phyloP scores from a whole-genome alignment of 306 rosid species.

The Vachellia pachyceras region DNA sequence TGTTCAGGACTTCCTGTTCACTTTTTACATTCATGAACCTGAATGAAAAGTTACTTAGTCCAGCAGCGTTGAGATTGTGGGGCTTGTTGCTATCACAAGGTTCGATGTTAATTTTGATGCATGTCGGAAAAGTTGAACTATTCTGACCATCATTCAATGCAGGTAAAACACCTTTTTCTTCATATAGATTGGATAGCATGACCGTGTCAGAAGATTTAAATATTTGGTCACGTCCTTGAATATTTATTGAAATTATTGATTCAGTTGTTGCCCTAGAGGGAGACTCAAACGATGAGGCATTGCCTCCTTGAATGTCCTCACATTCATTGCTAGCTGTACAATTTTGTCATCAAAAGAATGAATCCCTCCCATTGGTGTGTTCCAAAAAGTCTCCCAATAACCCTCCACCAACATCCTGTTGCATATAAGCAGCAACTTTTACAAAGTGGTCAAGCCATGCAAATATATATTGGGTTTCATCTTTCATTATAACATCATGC shows the following conservation, averaged over 20 bases:
- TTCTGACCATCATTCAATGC: constrained; percentile 35
- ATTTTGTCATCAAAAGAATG: constrained; percentile 35
- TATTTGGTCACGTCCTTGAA: constrained; percentile 42
- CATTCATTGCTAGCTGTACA: constrained; percentile 34
- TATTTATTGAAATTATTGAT: constrained; percentile 26
- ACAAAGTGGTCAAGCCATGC: too few relatives aligned
- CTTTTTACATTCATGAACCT: constrained; percentile 50
- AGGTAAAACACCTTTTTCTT: constrained; percentile 44
- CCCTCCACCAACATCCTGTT: too few relatives aligned
- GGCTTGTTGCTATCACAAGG: constrained; percentile 52
- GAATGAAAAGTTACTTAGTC: constrained; percentile 39
- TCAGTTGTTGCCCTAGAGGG: constrained; percentile 29
- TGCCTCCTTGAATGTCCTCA: constrained; percentile 42
- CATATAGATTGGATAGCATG: constrained; percentile 47
- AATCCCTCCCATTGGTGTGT: too few relatives aligned
- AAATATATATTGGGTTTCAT: too few relatives aligned
- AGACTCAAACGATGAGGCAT: constrained; percentile 39
- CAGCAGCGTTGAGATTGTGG: constrained; percentile 42
- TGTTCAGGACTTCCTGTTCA: constrained; percentile 48
- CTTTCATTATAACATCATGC: too few relatives aligned
- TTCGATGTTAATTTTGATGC: constrained; percentile 69
- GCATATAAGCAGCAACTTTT: too few relatives aligned
- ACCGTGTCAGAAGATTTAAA: constrained; percentile 35
- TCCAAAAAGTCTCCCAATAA: too few relatives aligned
- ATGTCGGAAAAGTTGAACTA: constrained; percentile 46